Evolutionary conservation across 352 stramenopile species (phyloP).

Genomic region (Globisporangium cederbergense): DNA sequence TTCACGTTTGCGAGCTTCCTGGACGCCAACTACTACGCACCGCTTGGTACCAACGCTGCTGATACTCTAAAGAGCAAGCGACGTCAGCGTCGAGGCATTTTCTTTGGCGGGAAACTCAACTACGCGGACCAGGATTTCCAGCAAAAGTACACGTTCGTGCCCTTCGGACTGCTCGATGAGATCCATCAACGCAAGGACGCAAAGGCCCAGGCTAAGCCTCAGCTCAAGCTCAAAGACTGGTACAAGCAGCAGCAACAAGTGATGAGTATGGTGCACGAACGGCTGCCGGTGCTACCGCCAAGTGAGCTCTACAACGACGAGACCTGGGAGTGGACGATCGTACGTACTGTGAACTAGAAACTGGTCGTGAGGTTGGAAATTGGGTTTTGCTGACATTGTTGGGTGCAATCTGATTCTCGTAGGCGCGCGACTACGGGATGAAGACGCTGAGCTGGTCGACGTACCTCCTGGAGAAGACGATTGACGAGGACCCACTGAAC

Average conservation of each 20-base stretch:
- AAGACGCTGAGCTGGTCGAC: slow-evolving; percentile 79
- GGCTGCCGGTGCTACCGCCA: slow-evolving; percentile 42
- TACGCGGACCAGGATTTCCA: slow-evolving; percentile 58
- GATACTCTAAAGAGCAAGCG: neutral
- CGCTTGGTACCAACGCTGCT: neutral
- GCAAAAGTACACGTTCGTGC: slow-evolving; percentile 41
- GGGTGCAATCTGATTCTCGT: neutral
- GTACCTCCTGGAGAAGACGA: slow-evolving; percentile 84
- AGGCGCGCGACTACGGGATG: slow-evolving; percentile 74
- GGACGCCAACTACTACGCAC: slow-evolving; percentile 38
- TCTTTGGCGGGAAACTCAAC: slow-evolving; percentile 80
- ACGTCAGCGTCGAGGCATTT: slow-evolving; percentile 47
- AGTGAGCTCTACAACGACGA: slow-evolving; percentile 77
- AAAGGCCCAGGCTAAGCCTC: neutral
- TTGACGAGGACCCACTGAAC: slow-evolving; percentile 67
- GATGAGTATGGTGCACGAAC: slow-evolving; percentile 33
- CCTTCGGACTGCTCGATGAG: slow-evolving; percentile 56
- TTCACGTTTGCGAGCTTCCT: slow-evolving; percentile 48
- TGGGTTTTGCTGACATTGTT: slow-evolving; percentile 1
- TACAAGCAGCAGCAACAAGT: slow-evolving; percentile 38
- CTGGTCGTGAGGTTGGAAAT: neutral
- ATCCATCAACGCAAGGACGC: slow-evolving; percentile 26
- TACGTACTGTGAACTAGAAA: slow-evolving; percentile 21
- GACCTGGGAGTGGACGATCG: slow-evolving; percentile 93
- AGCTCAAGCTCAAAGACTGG: slow-evolving; percentile 35